Percentiles rank a stretch among this genome's conserved stretches.
These are phyloP conservation scores for Fusarium tanahbumbuense DNA, from an alignment of 2,329 filamentous ascomycete species.

Conservation along the genomic window DNA sequence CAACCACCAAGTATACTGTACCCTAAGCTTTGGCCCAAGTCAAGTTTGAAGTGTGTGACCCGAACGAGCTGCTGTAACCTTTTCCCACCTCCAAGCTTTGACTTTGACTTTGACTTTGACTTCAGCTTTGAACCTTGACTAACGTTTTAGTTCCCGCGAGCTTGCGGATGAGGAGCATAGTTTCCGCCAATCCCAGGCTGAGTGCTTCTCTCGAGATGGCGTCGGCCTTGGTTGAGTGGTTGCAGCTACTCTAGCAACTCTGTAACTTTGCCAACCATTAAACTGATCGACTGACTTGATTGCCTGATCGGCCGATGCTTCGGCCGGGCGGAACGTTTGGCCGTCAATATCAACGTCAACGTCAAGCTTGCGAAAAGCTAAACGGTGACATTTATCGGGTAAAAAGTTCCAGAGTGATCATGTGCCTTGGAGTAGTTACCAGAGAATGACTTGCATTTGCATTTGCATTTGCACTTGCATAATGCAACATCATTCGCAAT, in stretches of 20 bases:
- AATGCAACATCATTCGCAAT: conserved; percentile 31
- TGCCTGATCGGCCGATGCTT: conserved; percentile 22
- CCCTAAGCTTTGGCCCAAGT: conserved; percentile 3
- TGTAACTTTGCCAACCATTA: conserved; percentile 8
- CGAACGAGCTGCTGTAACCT: background rate
- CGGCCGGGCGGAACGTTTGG: conserved; percentile 9
- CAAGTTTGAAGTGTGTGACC: background rate
- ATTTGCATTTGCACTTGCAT: conserved; percentile 5
- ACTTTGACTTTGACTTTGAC: background rate
- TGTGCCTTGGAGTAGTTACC: background rate
- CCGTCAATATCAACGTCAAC: background rate
- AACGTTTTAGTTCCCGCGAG: conserved; percentile 36
- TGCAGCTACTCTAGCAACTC: conserved; percentile 2
- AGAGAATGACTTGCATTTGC: background rate
- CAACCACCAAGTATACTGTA: background rate
- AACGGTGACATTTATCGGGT: background rate
- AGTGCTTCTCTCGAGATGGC: conserved; percentile 7
- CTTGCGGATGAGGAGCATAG: conserved; percentile 8
- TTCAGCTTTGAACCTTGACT: background rate
- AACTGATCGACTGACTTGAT: background rate
- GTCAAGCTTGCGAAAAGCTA: background rate
- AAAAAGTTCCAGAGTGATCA: background rate
- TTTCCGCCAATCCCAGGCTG: conserved; percentile 13
- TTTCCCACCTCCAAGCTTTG: background rate
- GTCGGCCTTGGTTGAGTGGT: conserved; percentile 10